These are phyloP conservation scores for Skeletonema potamos DNA, from an alignment of 108 stramenopile genomes.

Conservation along the genomic window DNA sequence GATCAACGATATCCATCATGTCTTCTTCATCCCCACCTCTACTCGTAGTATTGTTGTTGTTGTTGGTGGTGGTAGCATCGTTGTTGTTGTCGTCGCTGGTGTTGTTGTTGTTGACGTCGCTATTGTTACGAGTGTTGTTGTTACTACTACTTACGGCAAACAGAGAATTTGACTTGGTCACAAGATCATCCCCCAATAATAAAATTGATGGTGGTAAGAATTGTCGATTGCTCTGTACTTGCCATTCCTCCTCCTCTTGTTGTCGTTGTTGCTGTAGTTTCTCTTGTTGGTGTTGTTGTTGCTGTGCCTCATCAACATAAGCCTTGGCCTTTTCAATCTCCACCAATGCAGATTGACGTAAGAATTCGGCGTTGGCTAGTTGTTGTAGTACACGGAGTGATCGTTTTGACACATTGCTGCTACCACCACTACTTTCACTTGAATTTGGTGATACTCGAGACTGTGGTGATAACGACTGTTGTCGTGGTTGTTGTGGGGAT, in stretches of 20 bases:
- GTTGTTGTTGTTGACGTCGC: background rate
- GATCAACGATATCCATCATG: background rate
- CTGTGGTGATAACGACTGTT: too few species aligned
- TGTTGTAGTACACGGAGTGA: too few species aligned
- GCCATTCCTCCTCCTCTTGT: background rate
- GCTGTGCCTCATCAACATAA: background rate
- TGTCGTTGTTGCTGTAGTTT: background rate
- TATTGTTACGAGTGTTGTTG: background rate
- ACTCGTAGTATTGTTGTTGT: background rate
- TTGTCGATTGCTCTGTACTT: background rate
- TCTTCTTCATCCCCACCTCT: background rate
- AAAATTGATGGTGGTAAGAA: background rate
- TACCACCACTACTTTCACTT: too few species aligned
- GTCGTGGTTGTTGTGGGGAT: too few species aligned
- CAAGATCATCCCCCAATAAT: background rate
- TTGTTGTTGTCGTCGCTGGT: background rate
- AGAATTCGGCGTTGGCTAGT: too few species aligned
- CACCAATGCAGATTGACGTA: too few species aligned
- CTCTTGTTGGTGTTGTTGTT: background rate
- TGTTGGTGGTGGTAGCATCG: too few species aligned
- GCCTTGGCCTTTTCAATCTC: background rate
- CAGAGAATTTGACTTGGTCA: too few species aligned
- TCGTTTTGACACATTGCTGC: too few species aligned
- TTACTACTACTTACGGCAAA: background rate
- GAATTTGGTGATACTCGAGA: too few species aligned